Evolutionary conservation across 495 filamentous ascomycete species (phyloP), one percentile per base, ranked within the genome.

Genomic region (Filosporella fistucella): DNA sequence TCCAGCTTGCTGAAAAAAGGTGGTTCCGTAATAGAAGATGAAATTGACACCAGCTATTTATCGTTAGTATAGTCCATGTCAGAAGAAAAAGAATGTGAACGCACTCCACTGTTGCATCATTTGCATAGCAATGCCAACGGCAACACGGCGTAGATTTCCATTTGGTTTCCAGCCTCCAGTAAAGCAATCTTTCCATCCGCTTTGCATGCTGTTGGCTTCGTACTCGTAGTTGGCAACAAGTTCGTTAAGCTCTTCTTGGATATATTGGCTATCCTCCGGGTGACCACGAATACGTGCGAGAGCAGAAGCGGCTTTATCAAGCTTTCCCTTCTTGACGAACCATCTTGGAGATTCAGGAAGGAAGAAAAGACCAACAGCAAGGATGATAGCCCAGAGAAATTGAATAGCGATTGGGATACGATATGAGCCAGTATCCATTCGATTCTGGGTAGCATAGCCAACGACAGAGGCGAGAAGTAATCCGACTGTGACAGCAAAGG

Each of bases 11-110:
- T 78, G 66, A 69, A 93, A 86, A 78, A 91, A 93, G 39, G 81
- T 77, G 14, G 86, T 89, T 32, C 83, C 84, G 64, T 85, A 93
- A 74, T 91, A 95, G 78, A 94, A 91, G 70, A 94, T 82, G 72
- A 93, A 94, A 75, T 38, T 38, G 5, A 38, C 18, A 21, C 35
- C 35, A 38, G 35, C 18, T 35, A 16, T 4, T 6, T 14, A 4
- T 12, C 5, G 18, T n/a, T 4, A 6, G 32, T 35, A 35, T 35
- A 16, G 6, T 35, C 13, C 6, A 6, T 14, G 13, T 35, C 13
- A 14, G 13, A 35, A 16, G 13, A 35, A 6, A n/a, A n/a, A n/a
- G n/a, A n/a, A 4, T n/a, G n/a, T 14, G 32, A n/a, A 14, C 32
- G n/a, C 18, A 35, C 32, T 35, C 16, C 14, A 38, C 16, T 38